phyloP scores from a whole-genome alignment of 2,329 filamentous ascomycete genomes.

The Ceratocystis cubensis region DNA sequence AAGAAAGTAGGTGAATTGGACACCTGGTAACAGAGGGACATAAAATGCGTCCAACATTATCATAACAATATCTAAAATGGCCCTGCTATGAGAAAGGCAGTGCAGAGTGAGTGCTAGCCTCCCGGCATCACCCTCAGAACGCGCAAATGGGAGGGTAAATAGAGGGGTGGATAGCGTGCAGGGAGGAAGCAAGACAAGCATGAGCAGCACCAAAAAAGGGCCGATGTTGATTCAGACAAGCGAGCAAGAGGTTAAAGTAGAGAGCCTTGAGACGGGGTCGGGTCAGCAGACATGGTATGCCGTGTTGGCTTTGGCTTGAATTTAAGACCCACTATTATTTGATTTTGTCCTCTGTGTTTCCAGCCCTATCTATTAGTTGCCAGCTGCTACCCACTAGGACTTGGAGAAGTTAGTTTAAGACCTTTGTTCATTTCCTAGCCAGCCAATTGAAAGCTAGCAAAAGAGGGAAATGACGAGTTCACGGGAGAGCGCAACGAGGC shows the following conservation, averaged over 20 bases:
- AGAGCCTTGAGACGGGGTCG: background rate
- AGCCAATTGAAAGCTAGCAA: background rate
- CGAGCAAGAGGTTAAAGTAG: background rate
- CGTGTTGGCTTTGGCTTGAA: background rate
- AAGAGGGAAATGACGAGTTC: background rate
- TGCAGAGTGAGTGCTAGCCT: background rate
- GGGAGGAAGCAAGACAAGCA: constrained; percentile 7
- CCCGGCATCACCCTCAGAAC: background rate
- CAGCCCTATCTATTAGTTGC: background rate
- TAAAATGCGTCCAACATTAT: background rate
- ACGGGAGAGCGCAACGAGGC: background rate
- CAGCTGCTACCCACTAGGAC: background rate
- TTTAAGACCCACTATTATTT: background rate
- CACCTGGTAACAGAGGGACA: background rate
- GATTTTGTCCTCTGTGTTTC: background rate
- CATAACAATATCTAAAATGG: background rate
- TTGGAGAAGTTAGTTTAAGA: background rate
- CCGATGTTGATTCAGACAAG: constrained; percentile 8
- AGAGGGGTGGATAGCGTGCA: background rate
- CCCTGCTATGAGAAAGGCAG: background rate
- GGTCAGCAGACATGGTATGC: background rate
- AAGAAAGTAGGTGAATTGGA: too few relatives aligned
- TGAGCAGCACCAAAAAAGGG: constrained; percentile 2
- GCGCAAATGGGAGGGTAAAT: background rate
- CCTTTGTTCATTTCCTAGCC: background rate